Evolutionary conservation across 495 filamentous ascomycete species (phyloP).

Genomic region (Lasiosphaeria ovina): DNA sequence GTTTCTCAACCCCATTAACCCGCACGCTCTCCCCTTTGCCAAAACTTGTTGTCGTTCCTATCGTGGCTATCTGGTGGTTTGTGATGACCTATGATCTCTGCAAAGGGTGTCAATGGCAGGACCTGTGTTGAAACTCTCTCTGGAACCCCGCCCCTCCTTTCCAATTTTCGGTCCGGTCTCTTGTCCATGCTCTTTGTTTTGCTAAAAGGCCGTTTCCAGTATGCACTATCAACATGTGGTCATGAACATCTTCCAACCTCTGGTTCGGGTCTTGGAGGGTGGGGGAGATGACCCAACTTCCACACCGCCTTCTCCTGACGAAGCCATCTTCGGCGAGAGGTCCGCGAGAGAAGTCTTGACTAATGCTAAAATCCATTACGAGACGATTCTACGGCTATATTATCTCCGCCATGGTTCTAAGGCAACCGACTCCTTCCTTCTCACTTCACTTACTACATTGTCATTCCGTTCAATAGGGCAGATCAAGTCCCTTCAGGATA

Average conservation of each 20-base stretch:
- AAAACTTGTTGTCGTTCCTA: not conserved
- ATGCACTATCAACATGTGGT: conserved; percentile 28
- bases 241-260: conserved; percentile 24
- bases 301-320: not conserved
- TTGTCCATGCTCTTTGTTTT: not conserved
- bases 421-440: conserved; percentile 26
- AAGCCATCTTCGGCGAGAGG: not conserved
- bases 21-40: not conserved
- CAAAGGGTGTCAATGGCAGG: too few relatives aligned
- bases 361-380: conserved; percentile 22
- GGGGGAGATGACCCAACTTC: not conserved
- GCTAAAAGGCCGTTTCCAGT: not conserved
- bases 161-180: not conserved
- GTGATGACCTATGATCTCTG: too few relatives aligned
- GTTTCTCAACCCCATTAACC: not conserved
- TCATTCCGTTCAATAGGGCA: conserved; percentile 1
- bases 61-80: not conserved
- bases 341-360: not conserved
- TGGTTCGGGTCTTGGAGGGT: not conserved
- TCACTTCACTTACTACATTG: conserved; percentile 24
- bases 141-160: too few relatives aligned
- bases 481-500: conserved; percentile 11
- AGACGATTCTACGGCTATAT: conserved; percentile 34
- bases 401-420: conserved; percentile 36
- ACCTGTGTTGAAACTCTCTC: too few relatives aligned